phyloP scores from a whole-genome alignment of 164 flowering plant species.

The Dillenia turbinata region DNA sequence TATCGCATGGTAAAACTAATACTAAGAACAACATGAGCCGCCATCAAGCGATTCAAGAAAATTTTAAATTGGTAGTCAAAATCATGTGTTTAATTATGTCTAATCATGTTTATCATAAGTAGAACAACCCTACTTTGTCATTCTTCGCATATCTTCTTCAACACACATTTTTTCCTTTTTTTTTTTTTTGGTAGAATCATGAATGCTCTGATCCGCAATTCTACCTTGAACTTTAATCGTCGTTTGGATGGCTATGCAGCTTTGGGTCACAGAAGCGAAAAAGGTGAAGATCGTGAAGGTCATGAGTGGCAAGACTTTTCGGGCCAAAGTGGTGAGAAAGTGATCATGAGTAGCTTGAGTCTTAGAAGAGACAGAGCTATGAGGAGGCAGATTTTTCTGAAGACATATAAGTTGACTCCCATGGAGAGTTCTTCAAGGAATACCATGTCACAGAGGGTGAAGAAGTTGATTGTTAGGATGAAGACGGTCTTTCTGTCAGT shows the following conservation, averaged over 20 bases:
- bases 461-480: constrained; percentile 19
- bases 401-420: constrained; percentile 28
- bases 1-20: no score
- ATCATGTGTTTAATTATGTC: no score
- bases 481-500: constrained; percentile 13
- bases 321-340: constrained; percentile 13
- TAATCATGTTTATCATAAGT: no score
- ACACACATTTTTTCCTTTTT: no score
- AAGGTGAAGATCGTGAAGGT: background rate
- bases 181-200: constrained; percentile 3
- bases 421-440: constrained; percentile 4
- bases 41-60: no score
- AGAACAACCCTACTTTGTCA: no score
- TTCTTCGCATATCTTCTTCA: no score
- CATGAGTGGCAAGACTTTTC: constrained; percentile 9
- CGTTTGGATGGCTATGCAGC: constrained; percentile 15
- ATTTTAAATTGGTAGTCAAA: no score
- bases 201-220: constrained; percentile 19
- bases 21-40: no score
- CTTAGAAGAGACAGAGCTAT: constrained; percentile 32
- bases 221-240: constrained; percentile 14
- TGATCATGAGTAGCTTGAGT: constrained; percentile 21
- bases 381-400: constrained; percentile 35
- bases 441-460: constrained; percentile 6
- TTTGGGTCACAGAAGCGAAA: constrained; percentile 8